Percentiles rank a stretch among this genome's conserved stretches.
phyloP scores from a whole-genome alignment of 345 rosid species.

The Populus ilicifolia region DNA sequence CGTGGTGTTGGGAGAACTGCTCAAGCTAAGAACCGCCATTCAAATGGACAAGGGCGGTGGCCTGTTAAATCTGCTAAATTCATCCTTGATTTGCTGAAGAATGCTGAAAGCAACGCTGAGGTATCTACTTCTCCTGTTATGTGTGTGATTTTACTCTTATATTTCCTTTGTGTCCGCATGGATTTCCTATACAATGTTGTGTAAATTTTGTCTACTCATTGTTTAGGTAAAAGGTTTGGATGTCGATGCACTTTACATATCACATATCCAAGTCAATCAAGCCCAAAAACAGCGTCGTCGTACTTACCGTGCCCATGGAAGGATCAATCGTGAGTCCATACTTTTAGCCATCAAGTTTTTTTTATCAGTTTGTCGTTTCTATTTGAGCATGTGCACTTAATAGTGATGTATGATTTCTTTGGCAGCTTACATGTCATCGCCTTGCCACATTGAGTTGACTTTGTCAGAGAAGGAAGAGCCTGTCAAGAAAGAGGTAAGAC shows the following conservation, averaged over 20 bases:
- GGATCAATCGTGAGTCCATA: slow-evolving; percentile 60
- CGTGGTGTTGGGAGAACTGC: slow-evolving; percentile 76
- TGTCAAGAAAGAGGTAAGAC: slow-evolving; percentile 57
- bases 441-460: slow-evolving; percentile 64
- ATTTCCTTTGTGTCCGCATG: background rate
- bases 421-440: slow-evolving; percentile 75
- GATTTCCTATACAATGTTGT: background rate
- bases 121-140: slow-evolving; percentile 21
- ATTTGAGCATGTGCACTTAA: background rate
- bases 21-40: slow-evolving; percentile 74
- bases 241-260: slow-evolving; percentile 56
- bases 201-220: background rate
- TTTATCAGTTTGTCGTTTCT: background rate
- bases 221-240: slow-evolving; percentile 70
- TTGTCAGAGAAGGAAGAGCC: slow-evolving; percentile 70
- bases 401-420: background rate
- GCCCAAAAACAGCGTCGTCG: slow-evolving; percentile 74
- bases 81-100: slow-evolving; percentile 54
- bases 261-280: slow-evolving; percentile 78
- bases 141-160: background rate
- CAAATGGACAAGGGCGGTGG: slow-evolving; percentile 88
- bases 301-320: slow-evolving; percentile 74
- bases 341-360: background rate
- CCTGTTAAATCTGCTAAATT: slow-evolving; percentile 49
- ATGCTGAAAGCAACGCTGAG: slow-evolving; percentile 78